A percentile compares a stretch with the other conserved stretches of the same genome.
These are phyloP conservation scores for Kurtzmaniella quercitrusa DNA, from an alignment of 1,139 yeast genomes.

Conservation along the genomic window DNA sequence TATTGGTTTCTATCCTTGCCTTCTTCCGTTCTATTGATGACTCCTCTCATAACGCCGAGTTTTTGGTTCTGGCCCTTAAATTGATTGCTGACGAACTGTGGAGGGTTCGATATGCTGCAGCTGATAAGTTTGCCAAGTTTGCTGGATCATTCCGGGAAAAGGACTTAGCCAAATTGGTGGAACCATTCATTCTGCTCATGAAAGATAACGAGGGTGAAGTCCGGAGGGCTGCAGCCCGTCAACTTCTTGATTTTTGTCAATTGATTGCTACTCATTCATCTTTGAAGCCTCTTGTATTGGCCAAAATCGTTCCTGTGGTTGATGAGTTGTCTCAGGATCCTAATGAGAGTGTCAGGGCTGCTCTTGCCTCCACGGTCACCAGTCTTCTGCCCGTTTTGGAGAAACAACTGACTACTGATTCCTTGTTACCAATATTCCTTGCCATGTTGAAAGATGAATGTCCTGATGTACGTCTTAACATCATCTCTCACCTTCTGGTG, in stretches of 20 bases:
- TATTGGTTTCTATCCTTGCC: slow-evolving; percentile 66
- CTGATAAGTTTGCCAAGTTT: slow-evolving; percentile 79
- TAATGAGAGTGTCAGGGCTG: slow-evolving; percentile 88
- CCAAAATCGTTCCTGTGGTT: slow-evolving; percentile 77
- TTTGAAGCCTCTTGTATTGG: slow-evolving; percentile 41
- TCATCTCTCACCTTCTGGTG: slow-evolving; percentile 84
- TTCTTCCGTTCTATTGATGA: slow-evolving; percentile 59
- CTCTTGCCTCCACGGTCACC: slow-evolving; percentile 85
- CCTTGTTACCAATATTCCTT: slow-evolving; percentile 81
- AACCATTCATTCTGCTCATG: slow-evolving; percentile 71
- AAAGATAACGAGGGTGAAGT: slow-evolving; percentile 96
- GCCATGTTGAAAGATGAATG: slow-evolving; percentile 95
- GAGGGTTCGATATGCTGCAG: slow-evolving; percentile 98
- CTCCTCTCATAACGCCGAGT: slow-evolving; percentile 54
- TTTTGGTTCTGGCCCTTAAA: slow-evolving; percentile 53
- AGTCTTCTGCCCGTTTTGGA: slow-evolving; percentile 84
- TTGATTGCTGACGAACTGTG: slow-evolving; percentile 88
- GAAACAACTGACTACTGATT: slow-evolving; percentile 77
- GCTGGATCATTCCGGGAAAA: slow-evolving; percentile 61
- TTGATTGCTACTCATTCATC: slow-evolving; percentile 23
- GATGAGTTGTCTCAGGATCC: slow-evolving; percentile 84
- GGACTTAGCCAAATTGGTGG: slow-evolving; percentile 54
- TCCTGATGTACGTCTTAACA: slow-evolving; percentile 93
- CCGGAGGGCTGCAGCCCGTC: slow-evolving; percentile 89
- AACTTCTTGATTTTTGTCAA: slow-evolving; percentile 75